phyloP scores from a whole-genome alignment of 192 early-diverging fungal species.

The Glomus cerebriforme region DNA sequence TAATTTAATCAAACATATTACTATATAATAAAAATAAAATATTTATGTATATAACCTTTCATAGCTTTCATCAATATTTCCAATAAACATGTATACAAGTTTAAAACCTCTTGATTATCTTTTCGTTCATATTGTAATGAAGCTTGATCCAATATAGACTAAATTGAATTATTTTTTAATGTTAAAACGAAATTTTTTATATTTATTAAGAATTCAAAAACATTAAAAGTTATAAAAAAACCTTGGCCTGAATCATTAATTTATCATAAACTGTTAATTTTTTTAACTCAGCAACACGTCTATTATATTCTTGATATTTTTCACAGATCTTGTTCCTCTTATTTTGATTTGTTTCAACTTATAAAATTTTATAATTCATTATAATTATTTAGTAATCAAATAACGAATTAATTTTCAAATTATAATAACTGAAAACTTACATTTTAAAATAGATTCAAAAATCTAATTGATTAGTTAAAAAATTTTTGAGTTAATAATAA shows the following conservation, averaged over 20 bases:
- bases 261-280: not conserved
- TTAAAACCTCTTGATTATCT: conserved; percentile 41
- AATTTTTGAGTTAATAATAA: not conserved
- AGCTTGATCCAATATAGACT: not conserved
- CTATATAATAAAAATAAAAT: not conserved
- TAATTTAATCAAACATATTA: not conserved
- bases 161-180: not conserved
- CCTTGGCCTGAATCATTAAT: not conserved
- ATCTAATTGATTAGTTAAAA: not conserved
- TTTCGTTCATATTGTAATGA: not conserved
- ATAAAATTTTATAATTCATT: not conserved
- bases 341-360: not conserved
- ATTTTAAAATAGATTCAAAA: not conserved
- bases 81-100: conserved; percentile 53
- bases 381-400: no score
- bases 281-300: not conserved
- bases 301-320: not conserved
- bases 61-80: conserved; percentile 49
- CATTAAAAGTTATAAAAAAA: not conserved
- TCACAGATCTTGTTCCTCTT: not conserved
- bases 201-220: not conserved
- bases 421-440: not conserved
- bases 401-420: no score
- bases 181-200: not conserved
- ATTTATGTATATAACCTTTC: conserved; percentile 39